Conservation (phyloP, 345 rosid species). For the Salix suchowensis region DNA sequence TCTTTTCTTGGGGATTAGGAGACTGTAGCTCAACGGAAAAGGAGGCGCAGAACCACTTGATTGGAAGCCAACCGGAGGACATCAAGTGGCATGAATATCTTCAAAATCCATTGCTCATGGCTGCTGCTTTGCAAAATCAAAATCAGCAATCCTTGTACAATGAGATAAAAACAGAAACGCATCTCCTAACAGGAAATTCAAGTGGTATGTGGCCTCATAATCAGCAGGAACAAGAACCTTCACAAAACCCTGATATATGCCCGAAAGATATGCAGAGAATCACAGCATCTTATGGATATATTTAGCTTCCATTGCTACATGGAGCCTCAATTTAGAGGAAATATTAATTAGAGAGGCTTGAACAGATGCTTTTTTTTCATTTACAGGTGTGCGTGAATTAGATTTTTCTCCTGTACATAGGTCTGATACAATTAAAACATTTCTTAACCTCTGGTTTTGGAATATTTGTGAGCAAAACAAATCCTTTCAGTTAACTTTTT, state of each 20-base stretch:
- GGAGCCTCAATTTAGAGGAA: neutral
- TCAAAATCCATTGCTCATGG: slow-evolving; percentile 43
- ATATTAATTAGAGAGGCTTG: neutral
- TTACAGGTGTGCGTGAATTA: slow-evolving; percentile 28
- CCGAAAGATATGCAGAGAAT: slow-evolving; percentile 35
- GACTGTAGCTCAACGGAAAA: slow-evolving; percentile 47
- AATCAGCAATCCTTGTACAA: slow-evolving; percentile 48
- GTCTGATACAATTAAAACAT: slow-evolving; percentile 31
- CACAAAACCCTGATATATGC: slow-evolving; percentile 29
- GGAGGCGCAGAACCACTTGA: slow-evolving; percentile 33
- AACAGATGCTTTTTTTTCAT: slow-evolving; percentile 13
- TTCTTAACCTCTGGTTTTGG: slow-evolving; percentile 20
- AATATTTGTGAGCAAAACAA: slow-evolving; percentile 20
- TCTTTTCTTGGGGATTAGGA: slow-evolving; percentile 50
- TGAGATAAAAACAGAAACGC: slow-evolving; percentile 70
- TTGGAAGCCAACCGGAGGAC: slow-evolving; percentile 35
- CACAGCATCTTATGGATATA: slow-evolving; percentile 35
- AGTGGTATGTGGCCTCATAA: slow-evolving; percentile 46
- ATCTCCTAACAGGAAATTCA: slow-evolving; percentile 38
- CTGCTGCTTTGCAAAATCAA: slow-evolving; percentile 56
- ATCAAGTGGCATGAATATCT: slow-evolving; percentile 46
- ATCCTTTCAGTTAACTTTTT: slow-evolving; percentile 3
- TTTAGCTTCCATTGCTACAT: slow-evolving; percentile 17
- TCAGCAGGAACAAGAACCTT: slow-evolving; percentile 45
- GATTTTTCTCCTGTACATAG: slow-evolving; percentile 26